Percentiles rank a stretch among this genome's conserved stretches.
These are phyloP conservation scores for Tricholoma bakamatsutake DNA, from an alignment of 768 basidiomycete species.

Conservation along the genomic window DNA sequence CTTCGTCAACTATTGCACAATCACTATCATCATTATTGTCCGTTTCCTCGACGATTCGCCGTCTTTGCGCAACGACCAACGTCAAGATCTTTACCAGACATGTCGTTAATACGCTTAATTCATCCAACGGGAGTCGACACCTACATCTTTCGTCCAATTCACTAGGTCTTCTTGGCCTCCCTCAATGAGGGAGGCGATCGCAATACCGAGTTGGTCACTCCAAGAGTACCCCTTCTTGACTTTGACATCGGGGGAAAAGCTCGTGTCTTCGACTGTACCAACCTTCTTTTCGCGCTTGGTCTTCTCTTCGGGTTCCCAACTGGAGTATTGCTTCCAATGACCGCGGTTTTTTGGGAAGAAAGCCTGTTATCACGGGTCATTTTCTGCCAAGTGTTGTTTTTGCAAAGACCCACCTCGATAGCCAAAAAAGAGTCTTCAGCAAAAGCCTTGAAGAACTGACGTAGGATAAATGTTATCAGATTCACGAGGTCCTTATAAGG, in stretches of 20 bases:
- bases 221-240: conserved; percentile 86
- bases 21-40: conserved; percentile 29
- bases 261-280: conserved; percentile 32
- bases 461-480: conserved; percentile 81
- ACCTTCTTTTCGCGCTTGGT: conserved; percentile 25
- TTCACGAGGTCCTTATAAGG: conserved; percentile 78
- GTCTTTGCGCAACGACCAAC: conserved; percentile 52
- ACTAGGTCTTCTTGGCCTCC: conserved; percentile 58
- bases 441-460: conserved; percentile 91
- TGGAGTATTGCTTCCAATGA: conserved; percentile 81
- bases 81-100: conserved; percentile 46
- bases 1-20: conserved; percentile 23
- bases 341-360: conserved; percentile 89
- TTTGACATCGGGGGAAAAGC: conserved; percentile 61
- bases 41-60: conserved; percentile 55
- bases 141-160: conserved; percentile 77
- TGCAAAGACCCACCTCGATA: conserved; percentile 61
- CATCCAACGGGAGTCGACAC: conserved; percentile 19
- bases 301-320: conserved; percentile 58
- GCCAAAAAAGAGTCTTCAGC: conserved; percentile 81
- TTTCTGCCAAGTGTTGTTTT: neutral
- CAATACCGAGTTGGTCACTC: conserved; percentile 88
- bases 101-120: conserved; percentile 1
- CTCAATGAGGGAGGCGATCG: conserved; percentile 68
- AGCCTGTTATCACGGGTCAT: conserved; percentile 37